Conservation (phyloP, 257 asterid species). For the Jaltomata sinuosa region DNA sequence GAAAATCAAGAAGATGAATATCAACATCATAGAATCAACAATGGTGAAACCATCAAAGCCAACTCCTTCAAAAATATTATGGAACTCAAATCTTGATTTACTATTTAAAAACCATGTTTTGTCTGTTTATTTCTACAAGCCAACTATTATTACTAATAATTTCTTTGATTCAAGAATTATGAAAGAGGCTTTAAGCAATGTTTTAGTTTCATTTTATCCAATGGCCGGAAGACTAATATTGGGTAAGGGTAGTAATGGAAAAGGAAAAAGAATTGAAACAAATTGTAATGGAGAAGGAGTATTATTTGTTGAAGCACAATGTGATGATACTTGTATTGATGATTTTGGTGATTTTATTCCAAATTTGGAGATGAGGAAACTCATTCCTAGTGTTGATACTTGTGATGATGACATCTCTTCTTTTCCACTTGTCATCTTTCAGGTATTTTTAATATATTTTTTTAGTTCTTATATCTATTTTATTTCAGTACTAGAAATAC, state of each 20-base stretch:
- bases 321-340: not conserved
- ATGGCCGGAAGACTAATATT: conserved; percentile 28
- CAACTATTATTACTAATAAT: conserved; percentile 1
- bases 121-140: conserved; percentile 21
- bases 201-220: conserved; percentile 32
- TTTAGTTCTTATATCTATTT: no score
- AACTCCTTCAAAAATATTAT: conserved; percentile 18
- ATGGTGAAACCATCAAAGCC: conserved; percentile 19
- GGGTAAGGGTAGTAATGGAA: not conserved
- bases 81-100: conserved; percentile 27
- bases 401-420: conserved; percentile 20
- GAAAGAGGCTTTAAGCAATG: conserved; percentile 22
- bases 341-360: not conserved
- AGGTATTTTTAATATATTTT: conserved; percentile 7
- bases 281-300: conserved; percentile 35
- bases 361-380: not conserved
- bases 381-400: conserved; percentile 8
- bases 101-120: conserved; percentile 21
- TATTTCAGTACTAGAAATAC: no score
- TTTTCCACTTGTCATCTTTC: conserved; percentile 22
- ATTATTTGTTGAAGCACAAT: conserved; percentile 29
- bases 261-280: conserved; percentile 21
- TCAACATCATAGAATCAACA: conserved; percentile 6
- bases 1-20: not conserved
- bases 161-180: conserved; percentile 18